Percentiles rank a stretch among this genome's conserved stretches.
phyloP scores from a whole-genome alignment of 305 asterid species.

The Fraxinus sp. region DNA sequence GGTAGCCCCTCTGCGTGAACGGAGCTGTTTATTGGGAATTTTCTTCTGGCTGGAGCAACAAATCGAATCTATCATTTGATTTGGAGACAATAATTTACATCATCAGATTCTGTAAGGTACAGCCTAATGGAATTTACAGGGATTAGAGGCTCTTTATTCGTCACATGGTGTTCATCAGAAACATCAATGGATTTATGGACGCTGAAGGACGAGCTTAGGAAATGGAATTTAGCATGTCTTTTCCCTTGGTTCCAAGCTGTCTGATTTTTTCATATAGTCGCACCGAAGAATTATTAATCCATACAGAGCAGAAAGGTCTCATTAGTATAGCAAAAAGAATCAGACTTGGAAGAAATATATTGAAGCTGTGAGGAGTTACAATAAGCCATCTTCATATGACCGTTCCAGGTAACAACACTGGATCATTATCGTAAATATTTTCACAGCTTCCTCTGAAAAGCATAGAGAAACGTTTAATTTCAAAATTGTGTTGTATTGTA shows the following conservation, averaged over 20 bases:
- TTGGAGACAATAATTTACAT: slow-evolving; percentile 6
- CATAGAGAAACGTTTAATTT: not conserved
- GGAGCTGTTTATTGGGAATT: slow-evolving; percentile 9
- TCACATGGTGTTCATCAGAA: not conserved
- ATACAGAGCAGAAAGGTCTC: slow-evolving; percentile 41
- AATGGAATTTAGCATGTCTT: slow-evolving; percentile 32
- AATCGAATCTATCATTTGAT: slow-evolving; percentile 10
- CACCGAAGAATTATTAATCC: slow-evolving; percentile 39
- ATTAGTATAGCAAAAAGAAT: slow-evolving; percentile 29
- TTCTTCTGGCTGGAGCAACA: slow-evolving; percentile 1
- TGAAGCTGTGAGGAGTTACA: slow-evolving; percentile 39
- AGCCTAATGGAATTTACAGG: not conserved
- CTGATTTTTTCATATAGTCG: slow-evolving; percentile 36
- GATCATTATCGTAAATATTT: not conserved
- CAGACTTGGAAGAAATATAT: slow-evolving; percentile 22
- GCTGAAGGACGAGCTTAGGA: slow-evolving; percentile 8
- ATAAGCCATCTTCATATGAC: slow-evolving; percentile 30
- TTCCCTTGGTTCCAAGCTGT: slow-evolving; percentile 33
- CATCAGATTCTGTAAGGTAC: not conserved
- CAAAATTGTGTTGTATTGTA: not conserved
- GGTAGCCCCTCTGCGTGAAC: not conserved
- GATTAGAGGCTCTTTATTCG: not conserved
- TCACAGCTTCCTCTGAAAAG: not conserved
- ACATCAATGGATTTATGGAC: not conserved
- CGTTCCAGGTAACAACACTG: not conserved